phyloP scores from a whole-genome alignment of 345 rosid species.

The Hibiscus tridactylites region DNA sequence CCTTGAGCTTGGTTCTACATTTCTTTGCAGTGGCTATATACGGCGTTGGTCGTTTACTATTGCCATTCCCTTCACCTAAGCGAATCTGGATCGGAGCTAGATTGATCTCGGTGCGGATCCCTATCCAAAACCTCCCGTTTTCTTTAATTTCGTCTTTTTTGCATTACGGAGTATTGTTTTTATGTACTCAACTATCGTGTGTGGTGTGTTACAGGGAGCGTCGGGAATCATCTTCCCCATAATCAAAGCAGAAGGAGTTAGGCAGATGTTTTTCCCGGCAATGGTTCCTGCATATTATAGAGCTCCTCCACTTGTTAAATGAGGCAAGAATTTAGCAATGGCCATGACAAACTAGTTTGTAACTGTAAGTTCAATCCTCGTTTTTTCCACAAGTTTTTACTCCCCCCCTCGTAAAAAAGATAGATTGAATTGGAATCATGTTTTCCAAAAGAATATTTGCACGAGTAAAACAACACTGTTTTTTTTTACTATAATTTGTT shows the following conservation, averaged over 20 bases:
- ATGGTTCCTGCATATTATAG: slow-evolving; percentile 42
- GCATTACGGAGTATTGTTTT: not conserved
- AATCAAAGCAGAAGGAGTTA: slow-evolving; percentile 44
- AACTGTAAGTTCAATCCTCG: too few species aligned
- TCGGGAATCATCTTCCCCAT: slow-evolving; percentile 44
- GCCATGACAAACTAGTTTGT: too few species aligned
- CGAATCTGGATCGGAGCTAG: slow-evolving; percentile 42
- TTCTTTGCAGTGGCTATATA: slow-evolving; percentile 43
- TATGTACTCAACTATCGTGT: not conserved
- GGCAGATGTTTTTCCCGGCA: slow-evolving; percentile 44
- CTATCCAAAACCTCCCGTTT: not conserved
- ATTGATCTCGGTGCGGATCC: slow-evolving; percentile 28
- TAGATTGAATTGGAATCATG: too few species aligned
- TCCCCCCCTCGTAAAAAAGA: too few species aligned
- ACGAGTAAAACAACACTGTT: too few species aligned
- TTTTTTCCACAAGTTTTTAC: too few species aligned
- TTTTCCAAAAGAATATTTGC: too few species aligned
- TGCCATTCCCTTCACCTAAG: slow-evolving; percentile 42
- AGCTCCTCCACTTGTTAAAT: slow-evolving; percentile 25
- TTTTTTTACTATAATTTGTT: too few species aligned
- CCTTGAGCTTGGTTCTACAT: slow-evolving; percentile 33
- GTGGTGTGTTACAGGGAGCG: slow-evolving; percentile 24
- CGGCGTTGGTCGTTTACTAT: slow-evolving; percentile 30
- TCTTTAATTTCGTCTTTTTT: not conserved
- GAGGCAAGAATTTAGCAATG: not conserved